phyloP scores from a whole-genome alignment of 306 rosid genomes.

The Pueraria montana region DNA sequence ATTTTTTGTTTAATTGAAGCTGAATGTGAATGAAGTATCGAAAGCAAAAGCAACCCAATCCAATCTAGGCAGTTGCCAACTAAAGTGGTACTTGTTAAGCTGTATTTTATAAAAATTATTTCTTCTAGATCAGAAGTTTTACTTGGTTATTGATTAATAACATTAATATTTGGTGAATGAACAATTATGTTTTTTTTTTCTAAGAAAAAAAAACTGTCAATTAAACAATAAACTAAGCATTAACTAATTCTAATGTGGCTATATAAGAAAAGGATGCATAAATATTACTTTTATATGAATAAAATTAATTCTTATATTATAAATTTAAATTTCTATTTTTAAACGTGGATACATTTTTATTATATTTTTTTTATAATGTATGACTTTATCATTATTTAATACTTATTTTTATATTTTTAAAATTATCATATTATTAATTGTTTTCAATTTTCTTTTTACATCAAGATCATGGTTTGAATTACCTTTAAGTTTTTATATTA shows the following conservation, averaged over 20 bases:
- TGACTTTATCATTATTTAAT: neutral
- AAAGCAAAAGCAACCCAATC: neutral
- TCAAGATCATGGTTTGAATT: no score
- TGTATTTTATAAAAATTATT: neutral
- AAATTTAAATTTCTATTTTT: neutral
- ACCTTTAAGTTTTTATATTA: no score
- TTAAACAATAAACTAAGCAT: neutral
- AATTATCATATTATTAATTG: no score
- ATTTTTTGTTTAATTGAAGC: neutral
- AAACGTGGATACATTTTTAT: neutral
- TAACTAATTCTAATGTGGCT: neutral
- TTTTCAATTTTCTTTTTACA: neutral
- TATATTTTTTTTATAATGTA: neutral
- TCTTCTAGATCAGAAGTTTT: neutral
- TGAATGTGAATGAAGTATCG: neutral
- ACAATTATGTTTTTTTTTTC: neutral
- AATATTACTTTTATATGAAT: no score
- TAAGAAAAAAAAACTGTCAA: neutral
- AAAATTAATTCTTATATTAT: neutral
- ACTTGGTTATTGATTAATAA: neutral
- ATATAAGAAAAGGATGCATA: neutral
- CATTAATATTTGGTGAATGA: neutral
- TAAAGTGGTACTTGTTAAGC: neutral
- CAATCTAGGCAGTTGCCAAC: neutral
- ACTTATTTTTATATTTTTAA: neutral